These are phyloP conservation scores for Arthrobotrys pseudoclavata DNA, from an alignment of 2,329 filamentous ascomycete species.

Conservation along the genomic window DNA sequence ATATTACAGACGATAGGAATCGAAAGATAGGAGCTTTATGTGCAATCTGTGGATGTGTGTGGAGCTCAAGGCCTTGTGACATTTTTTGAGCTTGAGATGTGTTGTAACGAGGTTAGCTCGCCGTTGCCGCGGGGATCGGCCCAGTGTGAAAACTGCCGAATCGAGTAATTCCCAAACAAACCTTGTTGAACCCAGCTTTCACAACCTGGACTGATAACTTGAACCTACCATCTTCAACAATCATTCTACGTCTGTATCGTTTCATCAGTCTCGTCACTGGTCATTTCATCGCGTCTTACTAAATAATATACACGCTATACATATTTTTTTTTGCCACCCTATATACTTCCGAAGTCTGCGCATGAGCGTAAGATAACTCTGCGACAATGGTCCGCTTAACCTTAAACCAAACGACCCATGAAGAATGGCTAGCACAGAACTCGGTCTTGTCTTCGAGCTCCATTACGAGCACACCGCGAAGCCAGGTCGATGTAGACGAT, in stretches of 20 bases:
- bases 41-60: not conserved
- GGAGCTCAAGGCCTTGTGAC: constrained; percentile 9
- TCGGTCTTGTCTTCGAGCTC: constrained; percentile 4
- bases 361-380: not conserved
- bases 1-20: not conserved
- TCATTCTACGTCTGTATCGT: not conserved
- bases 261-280: too few relatives aligned
- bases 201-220: not conserved
- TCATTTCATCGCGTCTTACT: too few relatives aligned
- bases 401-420: constrained; percentile 46
- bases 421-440: constrained; percentile 42
- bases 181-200: not conserved
- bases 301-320: too few relatives aligned
- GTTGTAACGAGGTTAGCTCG: constrained; percentile 31
- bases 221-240: not conserved
- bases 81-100: constrained; percentile 24
- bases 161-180: constrained; percentile 38
- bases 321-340: not conserved
- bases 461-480: not conserved
- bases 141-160: not conserved
- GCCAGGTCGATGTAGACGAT: constrained; percentile 23
- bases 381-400: constrained; percentile 46
- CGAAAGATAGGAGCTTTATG: not conserved
- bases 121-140: constrained; percentile 32
- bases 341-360: not conserved